These are phyloP conservation scores for Funneliformis caledonium DNA, from an alignment of 371 early-diverging fungal genomes.

Conservation along the genomic window DNA sequence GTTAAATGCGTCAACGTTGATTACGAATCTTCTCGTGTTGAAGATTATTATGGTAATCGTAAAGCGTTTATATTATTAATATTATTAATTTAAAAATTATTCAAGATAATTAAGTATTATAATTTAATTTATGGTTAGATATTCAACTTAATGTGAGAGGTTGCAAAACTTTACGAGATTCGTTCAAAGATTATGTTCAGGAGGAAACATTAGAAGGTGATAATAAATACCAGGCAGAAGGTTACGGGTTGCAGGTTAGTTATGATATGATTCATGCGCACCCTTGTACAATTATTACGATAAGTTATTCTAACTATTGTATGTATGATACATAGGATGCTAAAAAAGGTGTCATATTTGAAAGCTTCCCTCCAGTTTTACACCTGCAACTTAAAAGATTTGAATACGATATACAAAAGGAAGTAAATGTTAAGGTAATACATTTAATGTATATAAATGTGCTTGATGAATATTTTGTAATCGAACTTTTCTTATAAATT, in stretches of 20 bases:
- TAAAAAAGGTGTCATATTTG: slow-evolving; percentile 95
- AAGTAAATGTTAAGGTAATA: slow-evolving; percentile 89
- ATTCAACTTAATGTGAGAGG: slow-evolving; percentile 96
- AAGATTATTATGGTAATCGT: slow-evolving; percentile 79
- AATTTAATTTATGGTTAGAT: slow-evolving; percentile 56
- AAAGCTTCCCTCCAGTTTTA: slow-evolving; percentile 94
- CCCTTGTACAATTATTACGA: not conserved
- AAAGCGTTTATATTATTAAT: not conserved
- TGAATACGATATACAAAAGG: slow-evolving; percentile 95
- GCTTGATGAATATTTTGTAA: no score
- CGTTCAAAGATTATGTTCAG: slow-evolving; percentile 88
- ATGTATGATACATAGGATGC: slow-evolving; percentile 70
- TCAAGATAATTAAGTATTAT: not conserved
- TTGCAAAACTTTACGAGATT: slow-evolving; percentile 84
- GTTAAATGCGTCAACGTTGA: slow-evolving; percentile 93
- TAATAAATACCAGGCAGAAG: slow-evolving; percentile 97
- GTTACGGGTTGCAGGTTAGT: slow-evolving; percentile 84
- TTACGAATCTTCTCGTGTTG: slow-evolving; percentile 91
- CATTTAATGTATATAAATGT: not conserved
- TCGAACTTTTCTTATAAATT: not conserved
- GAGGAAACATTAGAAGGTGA: slow-evolving; percentile 96
- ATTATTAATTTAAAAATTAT: slow-evolving; percentile 24
- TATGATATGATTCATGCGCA: not conserved
- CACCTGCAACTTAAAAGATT: slow-evolving; percentile 98
- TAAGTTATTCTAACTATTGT: not conserved